These are phyloP conservation scores for Parafenestella ontariensis DNA, from an alignment of 2,329 filamentous ascomycete species.

Conservation along the genomic window DNA sequence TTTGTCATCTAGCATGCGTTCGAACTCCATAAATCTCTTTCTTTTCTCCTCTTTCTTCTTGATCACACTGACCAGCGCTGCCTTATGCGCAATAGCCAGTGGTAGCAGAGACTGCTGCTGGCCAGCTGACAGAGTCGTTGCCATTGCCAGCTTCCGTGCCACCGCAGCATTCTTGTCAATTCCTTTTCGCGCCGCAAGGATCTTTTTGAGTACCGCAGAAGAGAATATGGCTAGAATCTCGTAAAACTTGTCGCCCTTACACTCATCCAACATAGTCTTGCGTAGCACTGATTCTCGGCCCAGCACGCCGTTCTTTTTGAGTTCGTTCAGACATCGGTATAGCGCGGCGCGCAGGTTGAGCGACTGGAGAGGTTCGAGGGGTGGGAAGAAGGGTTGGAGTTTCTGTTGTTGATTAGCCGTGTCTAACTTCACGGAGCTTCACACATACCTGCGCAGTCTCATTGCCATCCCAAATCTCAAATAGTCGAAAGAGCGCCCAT, in stretches of 20 bases:
- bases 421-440: background rate
- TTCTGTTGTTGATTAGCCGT: constrained; percentile 62
- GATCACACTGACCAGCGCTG: constrained; percentile 67
- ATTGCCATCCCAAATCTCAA: constrained; percentile 80
- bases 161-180: constrained; percentile 38
- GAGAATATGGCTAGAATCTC: constrained; percentile 87
- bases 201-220: constrained; percentile 77
- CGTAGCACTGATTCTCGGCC: constrained; percentile 81
- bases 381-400: constrained; percentile 88
- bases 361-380: constrained; percentile 87
- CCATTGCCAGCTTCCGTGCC: constrained; percentile 60
- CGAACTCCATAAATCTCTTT: constrained; percentile 68
- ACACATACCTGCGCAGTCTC: constrained; percentile 72
- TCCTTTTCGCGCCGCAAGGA: constrained; percentile 61
- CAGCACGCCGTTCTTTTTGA: constrained; percentile 86
- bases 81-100: constrained; percentile 76
- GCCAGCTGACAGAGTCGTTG: constrained; percentile 38
- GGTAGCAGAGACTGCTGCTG: constrained; percentile 60
- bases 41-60: constrained; percentile 66
- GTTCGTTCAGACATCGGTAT: constrained; percentile 78
- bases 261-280: constrained; percentile 97
- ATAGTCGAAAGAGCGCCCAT: constrained; percentile 90
- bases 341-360: constrained; percentile 86
- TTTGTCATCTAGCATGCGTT: constrained; percentile 69
- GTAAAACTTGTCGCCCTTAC: constrained; percentile 87